phyloP scores from a whole-genome alignment of 768 basidiomycete genomes.

The Myochromella boudieri region DNA sequence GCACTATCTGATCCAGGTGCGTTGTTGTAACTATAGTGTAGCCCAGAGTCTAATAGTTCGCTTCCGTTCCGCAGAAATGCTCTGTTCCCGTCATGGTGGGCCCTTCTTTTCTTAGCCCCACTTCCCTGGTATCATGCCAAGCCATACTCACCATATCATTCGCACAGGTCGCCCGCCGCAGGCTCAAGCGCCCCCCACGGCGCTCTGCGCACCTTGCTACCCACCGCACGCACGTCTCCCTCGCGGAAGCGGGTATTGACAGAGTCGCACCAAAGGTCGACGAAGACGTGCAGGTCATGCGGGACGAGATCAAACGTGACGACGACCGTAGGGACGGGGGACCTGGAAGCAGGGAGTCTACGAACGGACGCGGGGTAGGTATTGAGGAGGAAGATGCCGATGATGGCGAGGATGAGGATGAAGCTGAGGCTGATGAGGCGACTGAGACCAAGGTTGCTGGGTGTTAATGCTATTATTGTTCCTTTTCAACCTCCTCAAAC shows the following conservation, averaged over 20 bases:
- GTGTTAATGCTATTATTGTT: no score
- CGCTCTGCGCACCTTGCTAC: constrained; percentile 79
- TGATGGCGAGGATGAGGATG: constrained; percentile 28
- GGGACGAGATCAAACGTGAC: constrained; percentile 71
- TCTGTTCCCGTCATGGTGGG: constrained; percentile 91
- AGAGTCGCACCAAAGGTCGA: constrained; percentile 85
- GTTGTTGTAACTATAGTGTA: constrained; percentile 13
- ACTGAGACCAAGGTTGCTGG: constrained; percentile 35
- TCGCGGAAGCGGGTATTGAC: constrained; percentile 88
- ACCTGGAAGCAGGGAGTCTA: constrained; percentile 27
- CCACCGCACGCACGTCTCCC: constrained; percentile 78
- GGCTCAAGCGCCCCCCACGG: constrained; percentile 84
- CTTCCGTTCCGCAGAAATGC: constrained; percentile 57
- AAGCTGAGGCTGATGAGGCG: constrained; percentile 31
- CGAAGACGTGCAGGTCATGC: constrained; percentile 79
- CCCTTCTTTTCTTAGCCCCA: constrained; percentile 2
- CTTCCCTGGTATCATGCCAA: no score
- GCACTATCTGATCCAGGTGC: constrained; percentile 86
- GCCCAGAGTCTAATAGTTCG: constrained; percentile 1
- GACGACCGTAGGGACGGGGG: constrained; percentile 50
- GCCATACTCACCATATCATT: no score
- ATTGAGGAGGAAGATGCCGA: constrained; percentile 27
- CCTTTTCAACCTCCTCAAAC: background rate
- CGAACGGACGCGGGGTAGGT: constrained; percentile 15
- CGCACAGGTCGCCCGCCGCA: constrained; percentile 69